Conservation (phyloP, 805 yeast species). For the Nakazawaea sp. region DNA sequence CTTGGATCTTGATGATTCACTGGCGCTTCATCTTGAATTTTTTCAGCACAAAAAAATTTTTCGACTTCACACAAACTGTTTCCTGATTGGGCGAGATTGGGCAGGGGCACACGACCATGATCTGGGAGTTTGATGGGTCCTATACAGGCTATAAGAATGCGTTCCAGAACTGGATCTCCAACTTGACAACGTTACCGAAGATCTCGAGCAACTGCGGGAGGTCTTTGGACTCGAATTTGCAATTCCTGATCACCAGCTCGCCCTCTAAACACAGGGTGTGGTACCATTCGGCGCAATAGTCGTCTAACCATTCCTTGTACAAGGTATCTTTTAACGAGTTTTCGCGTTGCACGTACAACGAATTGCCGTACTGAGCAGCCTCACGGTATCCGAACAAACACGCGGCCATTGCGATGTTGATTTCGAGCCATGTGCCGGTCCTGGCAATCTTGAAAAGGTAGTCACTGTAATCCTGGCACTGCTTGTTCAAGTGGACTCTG, state of each 20-base stretch:
- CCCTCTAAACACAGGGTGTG: slow-evolving; percentile 47
- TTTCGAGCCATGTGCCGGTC: slow-evolving; percentile 52
- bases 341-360: no score
- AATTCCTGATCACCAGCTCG: slow-evolving; percentile 34
- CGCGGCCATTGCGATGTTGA: slow-evolving; percentile 66
- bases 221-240: slow-evolving; percentile 24
- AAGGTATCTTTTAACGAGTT: slow-evolving; percentile 15
- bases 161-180: slow-evolving; percentile 70
- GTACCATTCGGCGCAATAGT: slow-evolving; percentile 57
- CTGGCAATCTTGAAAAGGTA: slow-evolving; percentile 49
- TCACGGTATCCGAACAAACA: slow-evolving; percentile 67
- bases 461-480: slow-evolving; percentile 55
- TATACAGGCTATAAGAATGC: slow-evolving; percentile 19
- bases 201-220: slow-evolving; percentile 47
- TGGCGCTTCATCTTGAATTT: neutral
- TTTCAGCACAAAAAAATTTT: slow-evolving; percentile 6
- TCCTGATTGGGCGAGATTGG: neutral
- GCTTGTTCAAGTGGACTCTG: slow-evolving; percentile 42
- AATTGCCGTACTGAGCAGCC: slow-evolving; percentile 32
- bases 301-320: slow-evolving; percentile 51
- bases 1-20: neutral
- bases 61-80: slow-evolving; percentile 1
- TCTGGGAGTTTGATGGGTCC: neutral
- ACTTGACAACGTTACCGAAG: slow-evolving; percentile 48
- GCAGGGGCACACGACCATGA: neutral